phyloP scores from a whole-genome alignment of 768 basidiomycete genomes.

The Coprinopsis sp. region DNA sequence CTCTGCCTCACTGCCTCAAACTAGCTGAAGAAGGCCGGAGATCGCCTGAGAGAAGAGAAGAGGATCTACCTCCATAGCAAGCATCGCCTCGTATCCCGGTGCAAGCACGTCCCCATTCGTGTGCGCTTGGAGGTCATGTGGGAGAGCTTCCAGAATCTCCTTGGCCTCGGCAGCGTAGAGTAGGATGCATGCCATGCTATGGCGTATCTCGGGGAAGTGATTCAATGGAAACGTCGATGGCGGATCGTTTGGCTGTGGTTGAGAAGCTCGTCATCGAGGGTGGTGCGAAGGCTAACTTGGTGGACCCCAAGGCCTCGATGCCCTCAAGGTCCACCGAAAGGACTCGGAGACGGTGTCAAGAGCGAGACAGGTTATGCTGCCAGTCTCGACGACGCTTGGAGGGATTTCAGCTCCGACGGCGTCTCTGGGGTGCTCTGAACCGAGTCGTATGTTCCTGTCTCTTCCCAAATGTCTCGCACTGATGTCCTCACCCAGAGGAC shows the following conservation, averaged over 20 bases:
- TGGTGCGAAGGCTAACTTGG: slow-evolving; percentile 55
- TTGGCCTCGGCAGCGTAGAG: slow-evolving; percentile 94
- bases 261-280: slow-evolving; percentile 68
- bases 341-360: slow-evolving; percentile 91
- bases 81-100: slow-evolving; percentile 81
- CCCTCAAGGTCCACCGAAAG: slow-evolving; percentile 91
- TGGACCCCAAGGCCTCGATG: slow-evolving; percentile 94
- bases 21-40: slow-evolving; percentile 95
- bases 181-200: slow-evolving; percentile 95
- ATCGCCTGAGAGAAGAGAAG: slow-evolving; percentile 90
- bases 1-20: slow-evolving; percentile 91
- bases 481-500: slow-evolving; percentile 69
- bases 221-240: slow-evolving; percentile 97
- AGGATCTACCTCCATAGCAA: slow-evolving; percentile 90
- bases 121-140: slow-evolving; percentile 88
- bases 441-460: slow-evolving; percentile 66
- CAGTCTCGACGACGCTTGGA: slow-evolving; percentile 92
- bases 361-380: slow-evolving; percentile 96
- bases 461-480: slow-evolving; percentile 20
- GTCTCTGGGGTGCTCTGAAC: slow-evolving; percentile 84
- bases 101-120: slow-evolving; percentile 91
- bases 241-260: slow-evolving; percentile 79
- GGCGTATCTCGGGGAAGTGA: slow-evolving; percentile 89
- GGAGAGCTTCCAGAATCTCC: slow-evolving; percentile 90
- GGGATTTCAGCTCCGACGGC: slow-evolving; percentile 95